Base-by-base conservation (phyloP, 208 protist genomes). In the Blechomonas ayalai region DNA sequence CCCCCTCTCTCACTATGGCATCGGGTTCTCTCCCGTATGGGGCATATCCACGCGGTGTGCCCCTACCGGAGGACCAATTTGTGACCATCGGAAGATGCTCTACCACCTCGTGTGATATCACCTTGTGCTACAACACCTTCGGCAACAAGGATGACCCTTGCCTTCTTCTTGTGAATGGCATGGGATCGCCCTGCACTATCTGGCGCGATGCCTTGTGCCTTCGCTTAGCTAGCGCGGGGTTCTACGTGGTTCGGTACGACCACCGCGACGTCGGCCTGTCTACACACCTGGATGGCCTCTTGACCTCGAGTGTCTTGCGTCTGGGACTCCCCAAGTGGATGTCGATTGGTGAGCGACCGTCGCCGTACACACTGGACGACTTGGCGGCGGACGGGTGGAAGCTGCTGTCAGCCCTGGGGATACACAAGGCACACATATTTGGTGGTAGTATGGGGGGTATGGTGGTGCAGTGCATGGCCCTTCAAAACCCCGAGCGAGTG, bases 361-460 rank as follows among this genome's bases (percentile, higher is more conserved):
- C 74, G 15, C 64, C 73, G 18, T 91, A 91, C 67, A 65, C 62
- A 1, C 57, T 91, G 18, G 42, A 80, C 47, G 74, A 87, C 56
- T 79, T 88, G 75, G 72, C 69, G 0, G 32, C 35, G 8, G 82
- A 91, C 53, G 82, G 54, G 0, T 50, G 73, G 38, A 48, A 53
- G 8, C 57, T 91, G 25, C 52, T 91, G 44, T 61, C 59, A 2
- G 36, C 50, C 3, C 58, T 91, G 0, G 59, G 54, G 7, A 77
- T 87, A 28, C 16, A 61, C 25, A 42, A 52, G 13, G 75, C 66
- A 10, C 77, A 91, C 58, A 28, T 88, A 1, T n/a, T 82, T 0
- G 78, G 75, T 12, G 42, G n/a, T 0, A 74, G 60, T 16, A 87
- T 88, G 75, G 82, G 78, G 15, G 82, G 78, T 24, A 87, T 87